Evolutionary conservation across 495 filamentous ascomycete species (phyloP), one percentile per base, ranked within the genome.

Genomic region (Haplographium delicatum): DNA sequence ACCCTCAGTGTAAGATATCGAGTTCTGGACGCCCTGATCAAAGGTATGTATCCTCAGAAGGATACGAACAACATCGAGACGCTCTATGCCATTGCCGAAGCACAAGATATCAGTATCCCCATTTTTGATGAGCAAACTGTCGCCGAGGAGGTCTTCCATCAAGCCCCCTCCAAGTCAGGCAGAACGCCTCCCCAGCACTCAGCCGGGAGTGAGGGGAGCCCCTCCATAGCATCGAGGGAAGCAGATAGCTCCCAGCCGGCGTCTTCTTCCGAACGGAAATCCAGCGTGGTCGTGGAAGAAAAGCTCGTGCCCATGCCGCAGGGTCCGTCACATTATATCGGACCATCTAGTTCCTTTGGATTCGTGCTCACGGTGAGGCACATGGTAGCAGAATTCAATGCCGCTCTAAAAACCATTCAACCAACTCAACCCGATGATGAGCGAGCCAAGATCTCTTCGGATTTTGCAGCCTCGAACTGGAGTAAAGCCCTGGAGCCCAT

Each of bases 21-120:
- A 20, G 65, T 70, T 11, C 64, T 74, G 18, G 70, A 74, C 58
- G 67, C 71, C 15, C 56, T 74, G 40, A 66, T 74, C 33, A 66
- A 66, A 24, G 71, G 68, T 16, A 42, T 72, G 19, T 71, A 71
- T 47, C 72, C 72, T 1, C 58, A 72, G n/a, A 59, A 65, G 31
- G 68, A 69, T 49, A 66, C 68, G 5, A 64, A 63, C 31, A 22
- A 65, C 33, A 51, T 61, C 47, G 47, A 57, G 11, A 40, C 46
- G 28, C 54, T 61, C 0, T 57, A 57, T 26, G 45, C 54, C 1
- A 60, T 60, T 27, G 57, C 57, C 4, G 57, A 56, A 46, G 49
- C 44, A 30, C 40, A 60, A 33, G 53, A 54, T 23, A 56, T 60
- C 27, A 22, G 40, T 10, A 40, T 60, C 6, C 57, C 57, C 6